phyloP scores from a whole-genome alignment of 306 rosid species.

The Cucurbita argyrosperma region DNA sequence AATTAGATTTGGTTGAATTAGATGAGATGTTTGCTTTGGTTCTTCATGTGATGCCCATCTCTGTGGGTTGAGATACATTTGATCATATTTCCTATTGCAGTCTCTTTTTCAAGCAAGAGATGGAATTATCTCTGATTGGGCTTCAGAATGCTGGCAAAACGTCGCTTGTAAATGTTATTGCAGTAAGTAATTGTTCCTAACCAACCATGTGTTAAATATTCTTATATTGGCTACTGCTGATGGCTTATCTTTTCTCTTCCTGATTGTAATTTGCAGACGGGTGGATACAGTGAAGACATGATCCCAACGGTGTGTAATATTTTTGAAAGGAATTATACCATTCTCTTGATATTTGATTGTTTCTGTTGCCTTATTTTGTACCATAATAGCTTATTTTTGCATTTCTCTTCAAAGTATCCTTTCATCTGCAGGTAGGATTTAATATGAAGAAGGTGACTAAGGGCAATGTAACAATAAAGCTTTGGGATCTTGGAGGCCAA shows the following conservation, averaged over 20 bases:
- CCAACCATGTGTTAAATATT: background rate
- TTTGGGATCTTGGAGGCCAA: slow-evolving; percentile 71
- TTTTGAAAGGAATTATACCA: background rate
- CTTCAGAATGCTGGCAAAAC: slow-evolving; percentile 75
- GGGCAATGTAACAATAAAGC: slow-evolving; percentile 55
- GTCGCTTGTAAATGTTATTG: slow-evolving; percentile 58
- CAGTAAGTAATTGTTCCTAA: slow-evolving; percentile 25
- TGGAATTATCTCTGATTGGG: slow-evolving; percentile 58
- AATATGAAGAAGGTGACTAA: slow-evolving; percentile 59
- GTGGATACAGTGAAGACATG: slow-evolving; percentile 67
- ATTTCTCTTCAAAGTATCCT: background rate
- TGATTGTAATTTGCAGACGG: slow-evolving; percentile 23
- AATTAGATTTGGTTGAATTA: too few relatives aligned
- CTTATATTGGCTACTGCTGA: slow-evolving; percentile 7
- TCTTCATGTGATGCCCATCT: background rate
- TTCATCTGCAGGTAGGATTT: slow-evolving; percentile 47
- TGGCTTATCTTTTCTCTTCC: slow-evolving; percentile 9
- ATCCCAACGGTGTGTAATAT: slow-evolving; percentile 49
- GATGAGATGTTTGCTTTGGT: background rate
- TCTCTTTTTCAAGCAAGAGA: slow-evolving; percentile 63
- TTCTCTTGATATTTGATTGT: background rate
- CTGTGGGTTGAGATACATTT: background rate
- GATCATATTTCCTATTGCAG: slow-evolving; percentile 7
- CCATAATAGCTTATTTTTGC: background rate
- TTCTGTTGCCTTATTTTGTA: background rate